These are phyloP conservation scores for Cystobasidium pallidum DNA, from an alignment of 1,284 basidiomycete genomes.

Conservation along the genomic window DNA sequence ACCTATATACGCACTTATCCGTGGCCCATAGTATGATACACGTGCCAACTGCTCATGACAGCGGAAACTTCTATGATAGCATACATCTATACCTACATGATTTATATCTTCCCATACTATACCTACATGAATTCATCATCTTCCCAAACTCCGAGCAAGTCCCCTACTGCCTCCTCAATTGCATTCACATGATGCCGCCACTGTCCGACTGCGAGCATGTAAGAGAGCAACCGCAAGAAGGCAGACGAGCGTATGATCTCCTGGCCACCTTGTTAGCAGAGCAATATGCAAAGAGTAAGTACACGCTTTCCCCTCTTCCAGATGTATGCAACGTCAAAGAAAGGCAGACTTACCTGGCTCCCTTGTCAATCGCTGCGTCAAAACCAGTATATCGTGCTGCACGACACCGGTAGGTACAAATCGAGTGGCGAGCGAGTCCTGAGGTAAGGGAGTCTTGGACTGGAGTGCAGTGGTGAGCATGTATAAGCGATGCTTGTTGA, in stretches of 20 bases:
- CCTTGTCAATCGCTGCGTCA: constrained; percentile 18
- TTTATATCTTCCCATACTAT: no score
- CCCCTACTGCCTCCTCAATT: constrained; percentile 30
- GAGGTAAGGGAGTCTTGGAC: constrained; percentile 54
- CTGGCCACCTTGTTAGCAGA: not conserved
- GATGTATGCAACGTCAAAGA: not conserved
- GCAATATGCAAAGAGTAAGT: not conserved
- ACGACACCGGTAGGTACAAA: constrained; percentile 29
- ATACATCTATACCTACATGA: no score
- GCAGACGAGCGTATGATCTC: constrained; percentile 20
- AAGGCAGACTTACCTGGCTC: constrained; percentile 6
- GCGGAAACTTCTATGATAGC: no score
- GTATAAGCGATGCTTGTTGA: constrained; percentile 51
- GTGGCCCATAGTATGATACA: no score
- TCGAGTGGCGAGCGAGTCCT: constrained; percentile 52
- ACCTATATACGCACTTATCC: no score
- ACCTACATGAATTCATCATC: constrained; percentile 41
- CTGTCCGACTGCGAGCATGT: constrained; percentile 32
- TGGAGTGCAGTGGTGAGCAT: constrained; percentile 53
- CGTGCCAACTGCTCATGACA: no score
- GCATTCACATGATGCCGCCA: constrained; percentile 36
- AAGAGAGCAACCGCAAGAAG: constrained; percentile 32
- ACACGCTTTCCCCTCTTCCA: no score
- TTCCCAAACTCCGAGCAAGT: constrained; percentile 33
- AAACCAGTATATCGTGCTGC: constrained; percentile 35